phyloP scores from a whole-genome alignment of 2,329 filamentous ascomycete species.

The Venturia pyrina region DNA sequence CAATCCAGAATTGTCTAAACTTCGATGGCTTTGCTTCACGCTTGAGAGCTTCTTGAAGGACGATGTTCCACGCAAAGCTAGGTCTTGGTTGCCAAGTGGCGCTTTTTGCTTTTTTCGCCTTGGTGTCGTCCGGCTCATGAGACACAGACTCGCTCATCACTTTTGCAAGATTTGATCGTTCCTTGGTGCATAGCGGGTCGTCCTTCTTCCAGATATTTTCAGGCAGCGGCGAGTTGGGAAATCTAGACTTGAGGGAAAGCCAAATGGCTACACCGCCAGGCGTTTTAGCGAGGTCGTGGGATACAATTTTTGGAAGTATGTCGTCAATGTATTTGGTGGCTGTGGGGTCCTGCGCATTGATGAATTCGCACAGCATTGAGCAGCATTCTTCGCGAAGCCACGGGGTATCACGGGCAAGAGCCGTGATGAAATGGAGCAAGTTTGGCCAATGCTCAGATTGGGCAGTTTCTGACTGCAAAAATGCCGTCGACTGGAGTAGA shows the following conservation, averaged over 20 bases:
- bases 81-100: constrained; percentile 71
- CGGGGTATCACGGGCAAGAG: constrained; percentile 68
- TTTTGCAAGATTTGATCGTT: constrained; percentile 59
- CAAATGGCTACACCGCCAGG: constrained; percentile 86
- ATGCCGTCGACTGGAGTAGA: constrained; percentile 66
- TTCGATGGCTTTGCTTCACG: constrained; percentile 25
- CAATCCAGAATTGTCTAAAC: constrained; percentile 75
- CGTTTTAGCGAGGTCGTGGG: constrained; percentile 62
- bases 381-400: constrained; percentile 87
- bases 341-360: constrained; percentile 41
- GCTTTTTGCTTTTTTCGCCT: constrained; percentile 41
- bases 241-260: constrained; percentile 58
- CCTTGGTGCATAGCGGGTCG: constrained; percentile 61
- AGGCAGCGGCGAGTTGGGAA: constrained; percentile 55
- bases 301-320: constrained; percentile 52
- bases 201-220: constrained; percentile 61
- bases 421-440: constrained; percentile 63
- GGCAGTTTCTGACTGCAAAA: constrained; percentile 45
- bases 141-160: constrained; percentile 57
- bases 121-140: constrained; percentile 38
- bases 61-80: constrained; percentile 79
- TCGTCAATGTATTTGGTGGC: constrained; percentile 49
- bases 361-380: constrained; percentile 65
- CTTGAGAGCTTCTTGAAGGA: constrained; percentile 44
- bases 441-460: constrained; percentile 49